phyloP scores from a whole-genome alignment of 257 asterid genomes.

The Solanum phureja region DNA sequence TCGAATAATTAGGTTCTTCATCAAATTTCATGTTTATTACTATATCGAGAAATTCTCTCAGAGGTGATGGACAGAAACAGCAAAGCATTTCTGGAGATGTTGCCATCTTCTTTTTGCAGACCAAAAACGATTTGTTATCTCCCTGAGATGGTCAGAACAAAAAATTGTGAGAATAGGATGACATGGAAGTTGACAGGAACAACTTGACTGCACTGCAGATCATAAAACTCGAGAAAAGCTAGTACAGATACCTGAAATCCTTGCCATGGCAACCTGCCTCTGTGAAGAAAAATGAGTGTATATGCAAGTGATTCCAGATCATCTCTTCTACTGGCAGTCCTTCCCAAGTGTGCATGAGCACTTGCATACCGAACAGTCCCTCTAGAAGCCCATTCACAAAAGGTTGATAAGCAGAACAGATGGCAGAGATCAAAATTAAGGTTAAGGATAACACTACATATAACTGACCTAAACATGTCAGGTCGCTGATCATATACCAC shows the following conservation, averaged over 20 bases:
- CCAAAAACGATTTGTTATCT: constrained; percentile 39
- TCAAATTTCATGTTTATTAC: constrained; percentile 37
- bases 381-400: constrained; percentile 6
- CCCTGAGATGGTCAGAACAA: constrained; percentile 16
- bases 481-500: constrained; percentile 41
- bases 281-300: constrained; percentile 36
- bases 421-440: not conserved
- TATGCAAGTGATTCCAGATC: constrained; percentile 44
- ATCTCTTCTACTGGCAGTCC: constrained; percentile 46
- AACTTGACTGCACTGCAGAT: not conserved
- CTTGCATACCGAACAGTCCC: constrained; percentile 52
- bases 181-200: not conserved
- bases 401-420: not conserved
- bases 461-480: constrained; percentile 29
- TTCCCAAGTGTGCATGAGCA: constrained; percentile 43
- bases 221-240: not conserved
- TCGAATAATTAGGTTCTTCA: constrained; percentile 41
- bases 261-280: constrained; percentile 48
- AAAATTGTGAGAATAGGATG: not conserved
- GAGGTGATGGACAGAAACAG: constrained; percentile 31
- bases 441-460: not conserved
- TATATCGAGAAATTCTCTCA: constrained; percentile 26
- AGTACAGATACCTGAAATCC: constrained; percentile 28
- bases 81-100: constrained; percentile 37
- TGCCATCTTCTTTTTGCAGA: constrained; percentile 35